These are phyloP conservation scores for Croton laevigatus DNA, from an alignment of 441 rosid genomes.

Conservation along the genomic window DNA sequence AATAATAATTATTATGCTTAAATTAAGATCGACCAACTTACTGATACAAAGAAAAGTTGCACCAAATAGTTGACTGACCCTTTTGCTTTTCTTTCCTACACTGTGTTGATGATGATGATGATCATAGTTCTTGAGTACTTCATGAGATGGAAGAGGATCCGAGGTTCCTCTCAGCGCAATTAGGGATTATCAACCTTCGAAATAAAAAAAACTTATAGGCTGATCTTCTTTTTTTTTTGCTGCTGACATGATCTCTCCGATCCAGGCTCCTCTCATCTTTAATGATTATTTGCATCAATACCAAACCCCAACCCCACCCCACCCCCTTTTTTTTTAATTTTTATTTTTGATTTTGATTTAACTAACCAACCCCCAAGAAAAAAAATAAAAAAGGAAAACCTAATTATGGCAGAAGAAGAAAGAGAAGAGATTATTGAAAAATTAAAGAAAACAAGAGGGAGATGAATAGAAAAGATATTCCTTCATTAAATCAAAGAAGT, in stretches of 20 bases:
- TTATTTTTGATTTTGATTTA: neutral
- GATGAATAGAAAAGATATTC: constrained; percentile 27
- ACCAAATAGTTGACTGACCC: constrained; percentile 21
- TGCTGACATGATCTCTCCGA: constrained; percentile 83
- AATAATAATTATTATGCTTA: constrained; percentile 3
- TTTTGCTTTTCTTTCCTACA: constrained; percentile 24
- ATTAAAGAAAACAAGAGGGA: constrained; percentile 33
- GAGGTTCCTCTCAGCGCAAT: constrained; percentile 84
- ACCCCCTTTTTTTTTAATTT: neutral
- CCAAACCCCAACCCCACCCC: no score
- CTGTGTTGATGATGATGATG: constrained; percentile 19
- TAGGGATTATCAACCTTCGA: constrained; percentile 22
- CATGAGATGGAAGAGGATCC: constrained; percentile 57
- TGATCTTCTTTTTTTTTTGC: constrained; percentile 34
- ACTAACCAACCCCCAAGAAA: neutral
- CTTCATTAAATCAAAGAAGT: constrained; percentile 50
- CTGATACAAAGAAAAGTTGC: constrained; percentile 34
- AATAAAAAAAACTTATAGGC: constrained; percentile 42
- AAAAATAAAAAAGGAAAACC: neutral
- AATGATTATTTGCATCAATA: constrained; percentile 15
- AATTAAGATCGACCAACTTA: constrained; percentile 23
- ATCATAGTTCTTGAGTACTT: constrained; percentile 4
- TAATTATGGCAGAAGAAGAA: constrained; percentile 17
- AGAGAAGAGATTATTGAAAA: constrained; percentile 19
- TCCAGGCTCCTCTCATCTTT: constrained; percentile 55